Base-by-base conservation (phyloP, 257 asterid genomes). In the Ballota nigra region DNA sequence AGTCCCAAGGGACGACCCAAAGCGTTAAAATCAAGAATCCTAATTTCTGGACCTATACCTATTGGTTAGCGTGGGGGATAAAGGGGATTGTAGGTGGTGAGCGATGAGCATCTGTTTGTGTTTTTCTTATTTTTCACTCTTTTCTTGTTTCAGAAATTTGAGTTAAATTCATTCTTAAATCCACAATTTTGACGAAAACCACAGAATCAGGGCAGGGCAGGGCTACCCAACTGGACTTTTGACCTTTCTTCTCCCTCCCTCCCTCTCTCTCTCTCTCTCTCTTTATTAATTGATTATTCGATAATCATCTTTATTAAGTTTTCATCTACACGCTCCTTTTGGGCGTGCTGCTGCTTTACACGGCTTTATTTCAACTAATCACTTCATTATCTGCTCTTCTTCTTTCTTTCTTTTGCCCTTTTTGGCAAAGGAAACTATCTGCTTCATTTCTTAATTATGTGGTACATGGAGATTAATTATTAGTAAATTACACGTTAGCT, bases 41-140 rank as follows among this genome's bases (percentile, higher is more conserved):
- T 5, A 56, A 2, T 69, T 22, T 36, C 15, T 41, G 80, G 70
- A 41, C 47, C 60, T 23, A 73, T 62, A 41, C 47, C 60, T 23
- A 73, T 62, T 69, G 41, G 73, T 69, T 73, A 45, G 69, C 34
- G 71, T 43, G 77, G 57, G n/a, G 36, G 34, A n/a, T 31, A 31
- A 57, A 53, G 55, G 80, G 68, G 4, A 38, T 62, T 66, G 83
- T 31, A 66, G 83, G 83, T 79, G 81, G 68, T n/a, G 69, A 28
- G 77, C 66, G 20, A 63, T 72, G 58, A 65, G 72, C 69, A 15
- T 36, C 52, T 64, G n/a, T 5, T 9, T 52, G 75, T 52, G 78
- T 40, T 36, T 78, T 72, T 55, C 82, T 69, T 73, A 36, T 28
- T 53, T 73, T 67, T 72, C 47, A 67, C 75, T 68, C 69, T 40